Percentiles rank a stretch among this genome's conserved stretches.
phyloP scores from a whole-genome alignment of 192 early-diverging fungal genomes.

The Backusella parvicylindrica region DNA sequence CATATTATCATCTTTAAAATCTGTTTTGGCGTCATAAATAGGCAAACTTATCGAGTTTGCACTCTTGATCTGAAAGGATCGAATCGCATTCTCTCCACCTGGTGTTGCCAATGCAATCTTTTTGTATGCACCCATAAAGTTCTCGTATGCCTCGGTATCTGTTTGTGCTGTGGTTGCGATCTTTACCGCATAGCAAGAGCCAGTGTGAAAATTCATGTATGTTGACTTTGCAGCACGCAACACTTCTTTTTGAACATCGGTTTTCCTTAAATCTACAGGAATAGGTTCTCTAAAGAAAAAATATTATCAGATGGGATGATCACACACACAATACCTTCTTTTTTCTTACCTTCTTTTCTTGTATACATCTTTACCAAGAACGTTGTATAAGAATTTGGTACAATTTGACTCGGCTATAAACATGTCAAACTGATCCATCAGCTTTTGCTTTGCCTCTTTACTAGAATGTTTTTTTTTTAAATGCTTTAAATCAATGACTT shows the following conservation, averaged over 20 bases:
- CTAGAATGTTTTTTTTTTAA: slow-evolving; percentile 75
- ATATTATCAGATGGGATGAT: slow-evolving; percentile 12
- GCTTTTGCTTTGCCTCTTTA: slow-evolving; percentile 76
- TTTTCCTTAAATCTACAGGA: slow-evolving; percentile 61
- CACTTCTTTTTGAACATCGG: slow-evolving; percentile 61
- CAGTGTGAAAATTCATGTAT: slow-evolving; percentile 40
- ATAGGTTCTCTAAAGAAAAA: slow-evolving; percentile 57
- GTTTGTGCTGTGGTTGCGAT: slow-evolving; percentile 64
- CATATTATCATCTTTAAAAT: neutral
- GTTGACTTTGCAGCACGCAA: slow-evolving; percentile 56
- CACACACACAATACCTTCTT: slow-evolving; percentile 24
- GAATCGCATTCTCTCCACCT: slow-evolving; percentile 80
- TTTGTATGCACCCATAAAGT: slow-evolving; percentile 65
- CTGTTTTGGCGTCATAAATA: slow-evolving; percentile 68
- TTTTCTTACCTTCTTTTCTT: slow-evolving; percentile 72
- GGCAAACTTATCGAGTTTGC: slow-evolving; percentile 77
- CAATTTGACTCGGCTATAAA: slow-evolving; percentile 88
- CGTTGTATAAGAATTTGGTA: slow-evolving; percentile 64
- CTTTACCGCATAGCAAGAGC: slow-evolving; percentile 52
- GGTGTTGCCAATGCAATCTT: slow-evolving; percentile 65
- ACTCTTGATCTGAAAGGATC: slow-evolving; percentile 83
- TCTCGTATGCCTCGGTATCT: slow-evolving; percentile 64
- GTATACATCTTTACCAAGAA: slow-evolving; percentile 77
- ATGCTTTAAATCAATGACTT: slow-evolving; percentile 76
- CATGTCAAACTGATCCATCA: slow-evolving; percentile 74